Base-by-base conservation (phyloP, 2,329 filamentous ascomycete species). In the Leptographium galeiforme region DNA sequence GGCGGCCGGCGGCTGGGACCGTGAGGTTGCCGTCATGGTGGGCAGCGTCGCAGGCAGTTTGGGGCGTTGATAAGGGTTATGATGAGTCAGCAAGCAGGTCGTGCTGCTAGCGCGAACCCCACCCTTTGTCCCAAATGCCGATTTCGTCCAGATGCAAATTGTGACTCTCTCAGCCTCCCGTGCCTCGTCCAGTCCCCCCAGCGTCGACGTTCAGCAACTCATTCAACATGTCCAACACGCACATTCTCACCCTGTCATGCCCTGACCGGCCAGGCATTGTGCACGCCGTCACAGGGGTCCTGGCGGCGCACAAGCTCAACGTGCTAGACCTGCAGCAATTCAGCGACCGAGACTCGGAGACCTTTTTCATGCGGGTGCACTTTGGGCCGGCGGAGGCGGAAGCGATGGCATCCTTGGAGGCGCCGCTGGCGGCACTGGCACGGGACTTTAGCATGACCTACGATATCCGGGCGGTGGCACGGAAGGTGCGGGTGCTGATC, bases 11-110 rank as follows among this genome's bases (percentile, higher is more conserved):
- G 77, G 72, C 53, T 96, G 89, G 88, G 91, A 96, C 62, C 78
- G 91, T 41, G 93, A 97, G 69, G 85, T 90, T 48, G 89, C 90
- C 1, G 90, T 97, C 48, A 96, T 97, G 91, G 86, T 95, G 44
- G 85, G 87, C 51, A 87, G 87, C 61, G 81, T 96, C 7, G 75
- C 89, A 41, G 78, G 76, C 48, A 76, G 76, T 55, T 25, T 50
- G 14, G 48, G 38, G 11, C 48, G 48, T 16, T 50, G 38, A 41
- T 30, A 19, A 13, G 8, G 7, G 8, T 25, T 7, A 8, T 44
- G 47, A 39, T 38, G 34, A 49, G 47, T 49, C 33, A 38, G 34
- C 33, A 39, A 2, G 4, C n/a, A 44, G 40, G 40, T 19, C 8
- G 18, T 18, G 40, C 40, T 10, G 18, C 40, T 18, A 19, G 40